Base-by-base conservation (phyloP, 2,329 filamentous ascomycete genomes). In the Zasmidium citrigriseum region DNA sequence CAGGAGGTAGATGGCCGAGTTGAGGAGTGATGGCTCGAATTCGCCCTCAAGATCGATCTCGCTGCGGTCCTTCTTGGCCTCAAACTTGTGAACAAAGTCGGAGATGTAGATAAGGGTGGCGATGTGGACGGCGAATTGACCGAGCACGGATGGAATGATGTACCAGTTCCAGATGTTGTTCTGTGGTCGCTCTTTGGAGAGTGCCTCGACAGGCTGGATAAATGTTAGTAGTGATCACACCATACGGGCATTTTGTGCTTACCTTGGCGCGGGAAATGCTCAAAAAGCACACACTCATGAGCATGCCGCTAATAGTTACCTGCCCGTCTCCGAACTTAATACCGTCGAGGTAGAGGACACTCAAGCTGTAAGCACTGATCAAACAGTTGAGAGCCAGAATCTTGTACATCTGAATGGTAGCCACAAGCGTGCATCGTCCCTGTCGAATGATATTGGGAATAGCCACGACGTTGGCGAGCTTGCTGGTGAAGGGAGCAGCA, bases 251-350 rank as follows among this genome's bases (percentile, higher is more conserved):
- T 69, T 60, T n/a, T 22, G 21, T 54, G 64, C 76, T 64, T 77
- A 85, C 83, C 81, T 92, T 95, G 41, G 95, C 95, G 60, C 95
- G 89, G n/a, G 95, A 98, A 70, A 99, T 97, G 61, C 93, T 97
- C 70, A 99, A 80, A 84, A 99, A 99, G 79, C 95, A 99, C 52
- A 99, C 95, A 69, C 93, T 97, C 95, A 99, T 98, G 75, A 99
- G 88, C 90, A 99, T 98, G 68, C 95, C 95, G 68, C 92, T 97
- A 70, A 99, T 98, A 16, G 95, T 99, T 66, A 98, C 95, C 78
- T 99, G 95, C 3, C 93, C 92, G 73, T 99, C 95, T 57, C 95
- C 93, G 73, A 99, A 99, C 80, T 99, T 99, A 83, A 99, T 99
- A 63, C 95, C 95, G 70, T 98, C 93, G 1, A 99, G 85, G 72